Evolutionary conservation across 805 yeast species (phyloP).

Genomic region (Pichia manshurica): DNA sequence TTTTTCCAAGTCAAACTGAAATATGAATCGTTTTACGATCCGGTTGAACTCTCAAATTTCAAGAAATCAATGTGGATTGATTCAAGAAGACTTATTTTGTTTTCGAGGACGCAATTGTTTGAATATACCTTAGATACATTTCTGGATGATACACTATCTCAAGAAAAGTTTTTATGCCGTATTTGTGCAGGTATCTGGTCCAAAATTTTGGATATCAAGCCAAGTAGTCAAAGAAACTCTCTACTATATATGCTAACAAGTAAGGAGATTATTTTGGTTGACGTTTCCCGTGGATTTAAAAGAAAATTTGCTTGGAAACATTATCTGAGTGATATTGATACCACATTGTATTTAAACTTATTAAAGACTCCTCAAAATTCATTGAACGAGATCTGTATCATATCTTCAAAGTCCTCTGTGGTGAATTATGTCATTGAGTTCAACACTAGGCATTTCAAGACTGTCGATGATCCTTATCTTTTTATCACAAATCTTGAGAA

Average conservation of each 20-base stretch:
- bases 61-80: slow-evolving; percentile 45
- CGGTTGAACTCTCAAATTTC: slow-evolving; percentile 51
- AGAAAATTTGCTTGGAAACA: slow-evolving; percentile 72
- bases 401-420: slow-evolving; percentile 27
- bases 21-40: slow-evolving; percentile 32
- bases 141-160: slow-evolving; percentile 5
- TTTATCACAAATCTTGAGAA: slow-evolving; percentile 11
- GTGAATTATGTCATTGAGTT: slow-evolving; percentile 30
- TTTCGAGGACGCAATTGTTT: slow-evolving; percentile 41
- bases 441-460: slow-evolving; percentile 18
- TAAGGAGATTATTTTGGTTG: slow-evolving; percentile 55
- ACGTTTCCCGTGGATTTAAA: slow-evolving; percentile 30
- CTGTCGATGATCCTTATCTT: slow-evolving; percentile 23
- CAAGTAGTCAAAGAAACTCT: slow-evolving; percentile 18
- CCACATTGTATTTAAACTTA: slow-evolving; percentile 40
- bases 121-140: slow-evolving; percentile 25
- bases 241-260: slow-evolving; percentile 57
- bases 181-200: slow-evolving; percentile 53
- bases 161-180: slow-evolving; percentile 29
- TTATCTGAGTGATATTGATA: slow-evolving; percentile 48
- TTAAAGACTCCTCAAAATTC: slow-evolving; percentile 1
- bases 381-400: slow-evolving; percentile 21
- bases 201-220: slow-evolving; percentile 39
- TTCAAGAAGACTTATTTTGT: slow-evolving; percentile 26
- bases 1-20: slow-evolving; percentile 9